Percentiles rank a stretch among this genome's conserved stretches.
Evolutionary conservation across 1,139 yeast species (phyloP).

Genomic region (Yamadazyma atmosphaerica): DNA sequence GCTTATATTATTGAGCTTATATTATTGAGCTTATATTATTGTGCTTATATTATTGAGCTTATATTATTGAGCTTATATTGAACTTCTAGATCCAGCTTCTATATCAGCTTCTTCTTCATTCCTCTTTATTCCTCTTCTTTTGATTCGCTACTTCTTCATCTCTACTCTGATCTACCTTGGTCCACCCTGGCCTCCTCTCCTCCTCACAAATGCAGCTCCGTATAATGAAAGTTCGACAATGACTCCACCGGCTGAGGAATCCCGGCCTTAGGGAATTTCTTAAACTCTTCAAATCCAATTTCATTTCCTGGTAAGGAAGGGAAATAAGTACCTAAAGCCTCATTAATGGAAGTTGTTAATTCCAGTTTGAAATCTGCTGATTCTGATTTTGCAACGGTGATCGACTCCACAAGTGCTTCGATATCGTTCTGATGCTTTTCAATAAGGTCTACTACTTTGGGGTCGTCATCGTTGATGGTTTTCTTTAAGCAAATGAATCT

Average conservation of each 20-base stretch:
- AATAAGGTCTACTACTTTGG: conserved; percentile 23
- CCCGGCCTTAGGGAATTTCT: conserved; percentile 28
- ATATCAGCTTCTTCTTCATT: too few species aligned
- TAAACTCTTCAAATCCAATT: conserved; percentile 24
- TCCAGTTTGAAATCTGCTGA: conserved; percentile 4
- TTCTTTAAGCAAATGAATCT: conserved; percentile 23
- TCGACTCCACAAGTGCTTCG: conserved; percentile 16
- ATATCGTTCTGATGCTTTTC: conserved; percentile 20
- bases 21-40: too few species aligned
- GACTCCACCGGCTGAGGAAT: conserved; percentile 33
- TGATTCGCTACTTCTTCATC: too few species aligned
- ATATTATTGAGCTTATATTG: too few species aligned
- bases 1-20: too few species aligned
- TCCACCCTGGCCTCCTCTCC: too few species aligned
- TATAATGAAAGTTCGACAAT: conserved; percentile 32
- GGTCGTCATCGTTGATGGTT: conserved; percentile 25
- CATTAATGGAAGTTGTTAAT: conserved; percentile 9
- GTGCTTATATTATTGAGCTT: too few species aligned
- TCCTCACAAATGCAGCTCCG: conserved; percentile 34
- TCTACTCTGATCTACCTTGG: too few species aligned
- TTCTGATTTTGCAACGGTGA: conserved; percentile 9
- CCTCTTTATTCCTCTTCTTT: too few species aligned
- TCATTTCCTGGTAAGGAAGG: conserved; percentile 26
- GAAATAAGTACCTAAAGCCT: conserved; percentile 21
- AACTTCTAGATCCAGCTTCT: too few species aligned